Evolutionary conservation across 768 basidiomycete species (phyloP), one percentile per base, ranked within the genome.

Genomic region (Dacryopinax spathularia): DNA sequence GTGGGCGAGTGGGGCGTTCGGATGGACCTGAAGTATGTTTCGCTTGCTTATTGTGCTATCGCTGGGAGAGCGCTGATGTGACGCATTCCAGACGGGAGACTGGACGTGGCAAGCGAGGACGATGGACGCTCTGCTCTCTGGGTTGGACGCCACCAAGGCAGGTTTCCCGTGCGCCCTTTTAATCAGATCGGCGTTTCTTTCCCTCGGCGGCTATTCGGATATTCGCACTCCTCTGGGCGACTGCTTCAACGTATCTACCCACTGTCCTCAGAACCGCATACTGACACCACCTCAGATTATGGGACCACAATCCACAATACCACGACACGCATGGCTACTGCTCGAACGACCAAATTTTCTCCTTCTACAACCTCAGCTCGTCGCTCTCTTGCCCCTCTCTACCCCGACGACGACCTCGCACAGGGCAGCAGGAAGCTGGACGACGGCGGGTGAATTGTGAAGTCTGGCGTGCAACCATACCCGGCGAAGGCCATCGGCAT

Each of bases 331-430:
- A 73, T 29, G 95, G 95, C 16, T 93, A 97, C 71, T 75, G 85
- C 71, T 96, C 94, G 94, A 95, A 94, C 68, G 91, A 89, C 62
- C 93, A 98, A 74, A 95, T 93, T 75, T 97, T 98, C 72, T 92
- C 91, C 1, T 96, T 91, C 90, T 97, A 91, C 80, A 69, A 68
- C 39, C 63, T 66, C 27, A 34, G 60, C 6, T 22, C 29, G 15
- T 37, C 75, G 77, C 39, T 74, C 73, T 34, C 83, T 86, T 16
- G 84, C 81, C 0, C 75, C 84, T 60, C 86, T 81, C 0, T 65
- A 35, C 37, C 16, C 18, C 60, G n/a, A n/a, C n/a, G n/a, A n/a
- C n/a, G n/a, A n/a, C n/a, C n/a, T n/a, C n/a, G n/a, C n/a, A n/a
- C n/a, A n/a, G n/a, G n/a, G n/a, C n/a, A n/a, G n/a, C n/a, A n/a